Evolutionary conservation across 345 rosid genomes (phyloP), one percentile per base, ranked within the genome.

Genomic region (Linum tenue): DNA sequence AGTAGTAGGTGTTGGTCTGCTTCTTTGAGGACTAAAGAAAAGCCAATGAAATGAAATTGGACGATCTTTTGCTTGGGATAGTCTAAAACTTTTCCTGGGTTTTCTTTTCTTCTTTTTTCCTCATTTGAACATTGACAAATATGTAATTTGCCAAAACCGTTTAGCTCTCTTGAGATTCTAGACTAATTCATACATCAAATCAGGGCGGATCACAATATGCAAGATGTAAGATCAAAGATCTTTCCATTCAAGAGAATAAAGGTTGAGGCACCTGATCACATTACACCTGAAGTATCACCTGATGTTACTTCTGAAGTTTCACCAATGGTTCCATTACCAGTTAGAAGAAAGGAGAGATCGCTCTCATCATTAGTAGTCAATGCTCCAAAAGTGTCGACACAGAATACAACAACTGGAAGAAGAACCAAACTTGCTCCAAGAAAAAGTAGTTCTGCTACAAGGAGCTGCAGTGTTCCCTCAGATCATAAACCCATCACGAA

Each of bases 401-500:
- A 74, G 16, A 65, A 43, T 38, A 39, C 67, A 0, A 42, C 69
- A n/a, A 73, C 77, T 9, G 70, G 73, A 69, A 74, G 68, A 53
- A 59, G 77, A 65, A 74, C 73, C 5, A 69, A 44, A 65, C 70
- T 69, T 69, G 42, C 62, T 63, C 63, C 66, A n/a, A 65, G 70
- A 65, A 74, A 65, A 61, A 58, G 70, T 39, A 11, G 31, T 22
- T 22, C 64, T 43, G 59, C 77, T 56, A 43, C 66, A 57, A 69
- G 67, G 64, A 57, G 55, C 62, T 50, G 64, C 31, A 40, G 64
- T 50, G 69, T 74, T 62, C 56, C 77, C 60, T 42, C 64, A 42
- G 89, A 84, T 22, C 31, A 22, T 64, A 85, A 81, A 75, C 64
- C 44, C 36, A 65, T 69, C 44, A 86, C 81, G 69, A 81, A 74